These are phyloP conservation scores for Daldinia caldariorum DNA, from an alignment of 495 filamentous ascomycete species.

Conservation along the genomic window DNA sequence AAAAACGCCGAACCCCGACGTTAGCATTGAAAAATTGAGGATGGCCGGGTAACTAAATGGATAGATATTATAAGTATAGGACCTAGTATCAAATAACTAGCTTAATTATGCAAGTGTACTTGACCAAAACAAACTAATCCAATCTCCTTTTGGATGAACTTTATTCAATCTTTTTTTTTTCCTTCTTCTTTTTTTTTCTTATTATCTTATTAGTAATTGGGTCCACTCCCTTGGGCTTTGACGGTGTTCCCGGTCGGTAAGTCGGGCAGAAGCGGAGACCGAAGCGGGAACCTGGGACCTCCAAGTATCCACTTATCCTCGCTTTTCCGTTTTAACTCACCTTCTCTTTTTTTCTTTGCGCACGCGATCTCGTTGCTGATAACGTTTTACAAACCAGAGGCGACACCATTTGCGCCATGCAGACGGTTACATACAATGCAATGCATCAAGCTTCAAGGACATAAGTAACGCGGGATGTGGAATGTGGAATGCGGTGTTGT, in stretches of 20 bases:
- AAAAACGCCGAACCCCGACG: constrained; percentile 36
- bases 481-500: neutral
- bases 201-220: neutral
- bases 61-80: too few relatives aligned
- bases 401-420: constrained; percentile 6
- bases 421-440: neutral
- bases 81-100: neutral
- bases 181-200: neutral
- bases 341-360: constrained; percentile 6
- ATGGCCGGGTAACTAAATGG: neutral
- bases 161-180: neutral
- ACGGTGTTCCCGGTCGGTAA: constrained; percentile 25
- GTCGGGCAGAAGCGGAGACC: constrained; percentile 35
- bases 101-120: neutral
- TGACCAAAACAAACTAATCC: neutral
- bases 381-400: constrained; percentile 22
- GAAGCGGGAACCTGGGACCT: constrained; percentile 6
- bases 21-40: neutral
- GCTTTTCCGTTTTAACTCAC: constrained; percentile 4
- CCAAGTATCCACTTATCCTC: constrained; percentile 15
- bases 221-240: neutral
- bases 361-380: constrained; percentile 28
- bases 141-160: neutral
- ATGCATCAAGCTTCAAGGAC: neutral
- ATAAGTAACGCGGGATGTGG: too few relatives aligned